A percentile compares a stretch with the other conserved stretches of the same genome.
These are phyloP conservation scores for Neoarthrinium moseri DNA, from an alignment of 2,329 filamentous ascomycete genomes.

Conservation along the genomic window DNA sequence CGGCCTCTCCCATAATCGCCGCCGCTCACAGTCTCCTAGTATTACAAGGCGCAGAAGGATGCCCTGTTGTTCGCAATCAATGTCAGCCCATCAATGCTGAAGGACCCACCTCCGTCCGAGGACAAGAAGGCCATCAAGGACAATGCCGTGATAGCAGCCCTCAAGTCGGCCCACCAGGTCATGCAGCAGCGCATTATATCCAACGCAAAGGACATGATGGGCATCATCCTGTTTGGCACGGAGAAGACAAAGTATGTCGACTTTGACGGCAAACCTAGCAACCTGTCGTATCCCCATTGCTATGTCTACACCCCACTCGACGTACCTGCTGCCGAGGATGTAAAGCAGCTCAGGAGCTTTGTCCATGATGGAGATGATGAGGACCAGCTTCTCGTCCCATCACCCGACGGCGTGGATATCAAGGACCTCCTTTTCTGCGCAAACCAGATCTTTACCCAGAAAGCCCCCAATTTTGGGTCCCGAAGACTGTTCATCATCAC, in stretches of 20 bases:
- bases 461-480: conserved; percentile 90
- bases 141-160: conserved; percentile 75
- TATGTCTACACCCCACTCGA: conserved; percentile 89
- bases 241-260: conserved; percentile 77
- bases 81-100: conserved; percentile 84
- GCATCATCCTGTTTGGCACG: conserved; percentile 88
- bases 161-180: conserved; percentile 91
- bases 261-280: conserved; percentile 56
- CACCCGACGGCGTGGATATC: conserved; percentile 72
- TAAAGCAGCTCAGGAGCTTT: conserved; percentile 73
- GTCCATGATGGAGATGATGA: conserved; percentile 76
- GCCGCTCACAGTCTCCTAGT: conserved; percentile 42
- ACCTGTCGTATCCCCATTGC: conserved; percentile 79
- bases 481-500: conserved; percentile 93
- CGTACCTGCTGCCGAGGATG: conserved; percentile 81
- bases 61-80: conserved; percentile 97
- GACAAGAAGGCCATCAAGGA: conserved; percentile 77
- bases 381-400: conserved; percentile 66
- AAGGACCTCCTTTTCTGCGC: conserved; percentile 90
- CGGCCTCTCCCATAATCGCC: conserved; percentile 7
- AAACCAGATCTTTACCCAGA: conserved; percentile 95
- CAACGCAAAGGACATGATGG: conserved; percentile 96
- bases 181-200: conserved; percentile 99
- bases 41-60: conserved; percentile 91
- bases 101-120: conserved; percentile 58